Base-by-base conservation (phyloP, 2,329 filamentous ascomycete genomes). In the Lasiodiplodia hormozganensis region DNA sequence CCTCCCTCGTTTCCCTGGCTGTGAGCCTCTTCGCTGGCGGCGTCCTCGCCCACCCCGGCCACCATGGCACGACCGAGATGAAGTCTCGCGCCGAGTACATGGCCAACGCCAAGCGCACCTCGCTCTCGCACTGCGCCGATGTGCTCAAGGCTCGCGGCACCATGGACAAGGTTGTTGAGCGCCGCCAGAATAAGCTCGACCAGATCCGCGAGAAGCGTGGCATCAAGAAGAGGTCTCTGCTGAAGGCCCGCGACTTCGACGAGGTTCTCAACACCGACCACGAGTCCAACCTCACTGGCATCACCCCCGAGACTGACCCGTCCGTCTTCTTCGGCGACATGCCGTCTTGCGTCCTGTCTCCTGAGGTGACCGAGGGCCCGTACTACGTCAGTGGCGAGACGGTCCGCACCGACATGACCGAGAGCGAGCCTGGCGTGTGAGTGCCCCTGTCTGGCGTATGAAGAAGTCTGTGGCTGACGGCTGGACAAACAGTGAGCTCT, bases 351-450 rank as follows among this genome's bases (percentile, higher is more conserved):
- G 54, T 64, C 6, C 72, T 79, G 25, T 73, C 73, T 2, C 76
- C 78, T 18, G 77, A 79, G 64, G 70, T 70, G 1, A 78, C 76
- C 10, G 71, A 77, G 68, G 76, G 75, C n/a, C 75, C 76, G 3
- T 80, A 78, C 71, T 79, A 76, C 74, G 84, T 87, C 60, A 73
- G 78, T 25, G 86, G 85, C 40, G 85, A 88, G 73, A 80, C 82
- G 60, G 74, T 88, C 68, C 82, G 86, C 38, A 70, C 78, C 34
- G 77, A 88, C 70, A 75, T 88, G 43, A 79, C 77, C 8, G 84
- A 86, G 57, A 76, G 77, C 16, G 79, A 87, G 73, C 69, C 72
- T 6, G 86, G 86, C 60, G 60, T 52, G 60, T 64, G 11, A 52
- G 60, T 64, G 12, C 1, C 12, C n/a, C 40, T 21, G 10, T 2